Conservation (phyloP, 1,284 basidiomycete genomes). For the Microbotryum violaceum region DNA sequence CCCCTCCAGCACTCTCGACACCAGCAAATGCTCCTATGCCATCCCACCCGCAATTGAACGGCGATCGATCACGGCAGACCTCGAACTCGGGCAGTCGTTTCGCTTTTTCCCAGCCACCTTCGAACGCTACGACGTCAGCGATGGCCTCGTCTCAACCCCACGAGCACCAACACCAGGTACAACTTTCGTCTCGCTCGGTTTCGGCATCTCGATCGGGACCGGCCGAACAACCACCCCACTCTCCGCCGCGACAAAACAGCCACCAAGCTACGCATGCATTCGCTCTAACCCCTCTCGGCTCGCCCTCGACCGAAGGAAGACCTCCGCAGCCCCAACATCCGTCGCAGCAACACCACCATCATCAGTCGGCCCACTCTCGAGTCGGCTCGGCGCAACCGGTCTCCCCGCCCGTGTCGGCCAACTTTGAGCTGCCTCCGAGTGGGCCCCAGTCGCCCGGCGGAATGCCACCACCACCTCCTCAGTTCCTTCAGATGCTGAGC, state of each 20-base stretch:
- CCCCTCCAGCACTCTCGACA: background rate
- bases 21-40: background rate
- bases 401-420: no score
- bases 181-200: background rate
- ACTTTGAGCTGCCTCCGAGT: no score
- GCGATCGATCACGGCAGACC: background rate
- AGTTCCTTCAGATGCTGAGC: background rate
- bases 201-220: no score
- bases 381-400: no score
- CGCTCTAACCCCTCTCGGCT: no score
- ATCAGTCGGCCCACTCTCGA: background rate
- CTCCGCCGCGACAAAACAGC: no score
- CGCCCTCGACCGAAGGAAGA: no score
- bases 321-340: background rate
- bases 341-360: background rate
- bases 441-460: no score
- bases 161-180: background rate
- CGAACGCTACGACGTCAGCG: background rate
- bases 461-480: background rate
- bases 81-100: background rate
- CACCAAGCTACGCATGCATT: no score
- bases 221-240: no score
- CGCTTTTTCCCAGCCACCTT: slow-evolving; percentile 2
- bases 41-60: background rate
- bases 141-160: background rate